Evolutionary conservation across 441 rosid species (phyloP).

Genomic region (Bocquillonia castaneifolia): DNA sequence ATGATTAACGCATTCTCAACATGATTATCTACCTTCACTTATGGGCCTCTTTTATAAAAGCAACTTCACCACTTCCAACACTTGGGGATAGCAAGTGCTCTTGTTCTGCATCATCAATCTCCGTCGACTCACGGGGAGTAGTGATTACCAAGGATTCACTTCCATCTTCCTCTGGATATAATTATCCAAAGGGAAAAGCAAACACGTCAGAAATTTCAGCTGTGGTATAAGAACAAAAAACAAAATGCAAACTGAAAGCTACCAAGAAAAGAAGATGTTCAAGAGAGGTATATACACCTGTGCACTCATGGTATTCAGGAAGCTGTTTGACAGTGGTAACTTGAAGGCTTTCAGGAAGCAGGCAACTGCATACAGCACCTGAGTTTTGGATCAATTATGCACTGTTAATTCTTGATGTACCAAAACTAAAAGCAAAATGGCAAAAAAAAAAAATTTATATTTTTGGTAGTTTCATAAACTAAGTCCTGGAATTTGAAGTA

Average conservation of each 20-base stretch:
- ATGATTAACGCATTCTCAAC: neutral
- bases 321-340: constrained; percentile 61
- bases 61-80: constrained; percentile 32
- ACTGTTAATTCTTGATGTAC: neutral
- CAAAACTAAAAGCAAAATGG: neutral
- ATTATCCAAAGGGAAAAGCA: constrained; percentile 12
- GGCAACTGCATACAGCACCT: constrained; percentile 69
- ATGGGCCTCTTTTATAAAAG: constrained; percentile 46
- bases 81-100: constrained; percentile 48
- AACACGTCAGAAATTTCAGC: neutral
- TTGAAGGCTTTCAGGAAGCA: constrained; percentile 83
- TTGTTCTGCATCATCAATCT: constrained; percentile 43
- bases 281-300: constrained; percentile 28
- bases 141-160: constrained; percentile 38
- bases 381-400: constrained; percentile 18
- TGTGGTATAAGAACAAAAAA: neutral
- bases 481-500: neutral
- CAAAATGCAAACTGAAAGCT: neutral
- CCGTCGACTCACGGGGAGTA: constrained; percentile 38
- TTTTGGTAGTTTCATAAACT: neutral
- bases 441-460: neutral
- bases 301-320: constrained; percentile 51
- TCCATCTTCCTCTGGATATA: constrained; percentile 43
- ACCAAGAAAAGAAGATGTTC: neutral
- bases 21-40: constrained; percentile 23